Conservation (phyloP, 2,329 filamentous ascomycete genomes). For the Fusarium sp. region DNA sequence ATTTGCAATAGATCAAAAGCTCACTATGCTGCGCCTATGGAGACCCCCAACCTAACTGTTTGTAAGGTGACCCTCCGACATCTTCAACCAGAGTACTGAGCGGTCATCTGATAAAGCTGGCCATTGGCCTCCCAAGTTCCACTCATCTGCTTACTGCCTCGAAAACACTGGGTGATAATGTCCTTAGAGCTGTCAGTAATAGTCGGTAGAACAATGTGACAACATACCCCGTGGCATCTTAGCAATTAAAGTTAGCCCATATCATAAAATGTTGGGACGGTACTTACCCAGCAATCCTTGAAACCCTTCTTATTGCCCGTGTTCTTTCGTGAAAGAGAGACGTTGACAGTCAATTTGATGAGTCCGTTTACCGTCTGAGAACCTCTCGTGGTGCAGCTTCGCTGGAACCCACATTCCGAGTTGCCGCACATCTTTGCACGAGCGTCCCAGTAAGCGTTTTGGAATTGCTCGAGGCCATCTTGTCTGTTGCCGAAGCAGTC, state of each 20-base stretch:
- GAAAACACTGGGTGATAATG: not conserved
- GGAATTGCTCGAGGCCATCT: not conserved
- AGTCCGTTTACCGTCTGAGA: constrained; percentile 3
- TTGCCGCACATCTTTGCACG: constrained; percentile 30
- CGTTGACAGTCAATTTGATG: constrained; percentile 6
- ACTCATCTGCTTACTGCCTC: not conserved
- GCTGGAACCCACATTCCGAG: constrained; percentile 20
- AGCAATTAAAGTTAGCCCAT: not conserved
- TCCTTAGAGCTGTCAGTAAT: not conserved
- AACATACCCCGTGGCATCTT: constrained; percentile 29
- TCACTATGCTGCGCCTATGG: not conserved
- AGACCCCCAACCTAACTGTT: not conserved
- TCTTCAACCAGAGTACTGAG: not conserved
- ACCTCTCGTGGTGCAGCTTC: constrained; percentile 9
- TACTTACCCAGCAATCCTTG: constrained; percentile 32
- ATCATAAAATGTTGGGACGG: rapidly evolving
- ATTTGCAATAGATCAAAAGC: not conserved
- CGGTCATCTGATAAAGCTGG: not conserved
- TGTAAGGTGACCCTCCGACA: not conserved
- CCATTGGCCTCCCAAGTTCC: not conserved
- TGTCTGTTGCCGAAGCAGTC: constrained; percentile 19
- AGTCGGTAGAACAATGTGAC: not conserved
- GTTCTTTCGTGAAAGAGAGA: constrained; percentile 22
- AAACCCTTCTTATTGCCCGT: constrained; percentile 28
- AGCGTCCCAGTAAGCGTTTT: constrained; percentile 24